Evolutionary conservation across 495 filamentous ascomycete species (phyloP).

Genomic region (Xylaria telfairii): DNA sequence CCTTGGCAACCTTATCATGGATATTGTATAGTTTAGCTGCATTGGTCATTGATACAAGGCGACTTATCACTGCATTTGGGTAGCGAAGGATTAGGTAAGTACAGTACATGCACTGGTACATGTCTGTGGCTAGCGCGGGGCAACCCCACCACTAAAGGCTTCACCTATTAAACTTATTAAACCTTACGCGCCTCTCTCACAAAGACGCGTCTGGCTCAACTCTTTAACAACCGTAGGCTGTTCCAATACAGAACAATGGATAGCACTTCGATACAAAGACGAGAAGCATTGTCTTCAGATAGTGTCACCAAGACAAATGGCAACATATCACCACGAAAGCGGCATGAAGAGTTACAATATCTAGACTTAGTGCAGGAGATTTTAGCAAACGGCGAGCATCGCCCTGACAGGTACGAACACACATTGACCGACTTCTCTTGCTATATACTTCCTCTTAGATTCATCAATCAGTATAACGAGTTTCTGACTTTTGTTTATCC

Average conservation of each 20-base stretch:
- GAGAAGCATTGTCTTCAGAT: conserved; percentile 7
- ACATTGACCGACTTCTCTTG: not conserved
- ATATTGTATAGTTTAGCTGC: no score
- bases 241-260: conserved; percentile 14
- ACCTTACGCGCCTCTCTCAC: conserved; percentile 17
- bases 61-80: no score
- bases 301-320: not conserved
- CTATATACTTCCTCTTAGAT: not conserved
- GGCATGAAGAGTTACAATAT: conserved; percentile 79
- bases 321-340: not conserved
- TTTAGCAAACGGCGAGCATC: conserved; percentile 75
- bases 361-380: conserved; percentile 78
- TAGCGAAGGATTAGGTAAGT: no score
- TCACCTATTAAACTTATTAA: no score
- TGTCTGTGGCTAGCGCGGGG: conserved; percentile 9
- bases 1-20: not conserved
- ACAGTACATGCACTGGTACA: no score
- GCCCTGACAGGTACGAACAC: conserved; percentile 70
- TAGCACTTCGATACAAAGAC: conserved; percentile 8
- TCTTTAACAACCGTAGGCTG: not conserved
- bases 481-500: conserved; percentile 7
- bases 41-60: no score
- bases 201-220: conserved; percentile 12
- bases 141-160: not conserved
- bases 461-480: not conserved